These are phyloP conservation scores for Fraxinus velutina DNA, from an alignment of 305 asterid species.

Conservation along the genomic window DNA sequence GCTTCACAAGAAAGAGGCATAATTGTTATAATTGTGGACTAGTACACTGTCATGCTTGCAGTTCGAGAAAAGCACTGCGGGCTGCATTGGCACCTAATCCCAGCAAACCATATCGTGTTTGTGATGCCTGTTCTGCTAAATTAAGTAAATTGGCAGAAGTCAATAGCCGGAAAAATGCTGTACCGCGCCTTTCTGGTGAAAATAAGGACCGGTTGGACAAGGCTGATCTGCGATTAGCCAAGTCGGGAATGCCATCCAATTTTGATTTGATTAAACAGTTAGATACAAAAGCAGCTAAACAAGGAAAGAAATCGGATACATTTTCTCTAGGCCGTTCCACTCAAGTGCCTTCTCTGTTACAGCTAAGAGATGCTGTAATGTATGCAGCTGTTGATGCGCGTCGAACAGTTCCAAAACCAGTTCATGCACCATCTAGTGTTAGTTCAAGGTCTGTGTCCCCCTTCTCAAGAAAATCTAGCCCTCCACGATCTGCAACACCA, in stretches of 20 bases:
- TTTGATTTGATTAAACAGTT: slow-evolving; percentile 77
- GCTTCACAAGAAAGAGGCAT: slow-evolving; percentile 92
- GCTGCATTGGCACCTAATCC: slow-evolving; percentile 96
- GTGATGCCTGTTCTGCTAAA: slow-evolving; percentile 83
- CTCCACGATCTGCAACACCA: slow-evolving; percentile 90
- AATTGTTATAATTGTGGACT: slow-evolving; percentile 96
- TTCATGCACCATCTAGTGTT: slow-evolving; percentile 54
- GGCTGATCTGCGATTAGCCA: slow-evolving; percentile 70
- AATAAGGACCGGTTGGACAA: slow-evolving; percentile 85
- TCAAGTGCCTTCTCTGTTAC: slow-evolving; percentile 60
- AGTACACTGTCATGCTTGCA: slow-evolving; percentile 93
- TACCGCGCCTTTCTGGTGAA: slow-evolving; percentile 82
- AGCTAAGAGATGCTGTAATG: slow-evolving; percentile 64
- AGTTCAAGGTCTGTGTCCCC: slow-evolving; percentile 92
- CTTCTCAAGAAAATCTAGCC: slow-evolving; percentile 81
- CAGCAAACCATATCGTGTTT: slow-evolving; percentile 81
- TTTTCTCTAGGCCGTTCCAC: slow-evolving; percentile 72
- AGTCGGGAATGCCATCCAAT: slow-evolving; percentile 63
- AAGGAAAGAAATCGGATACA: slow-evolving; percentile 74
- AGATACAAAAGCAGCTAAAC: slow-evolving; percentile 87
- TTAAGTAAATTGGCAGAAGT: slow-evolving; percentile 72
- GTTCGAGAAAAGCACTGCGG: slow-evolving; percentile 74
- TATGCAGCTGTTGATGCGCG: slow-evolving; percentile 53
- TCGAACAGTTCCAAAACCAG: slow-evolving; percentile 62
- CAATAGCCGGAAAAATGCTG: slow-evolving; percentile 59